Evolutionary conservation across 2,329 filamentous ascomycete genomes (phyloP).

Genomic region (Penicillium sp.): DNA sequence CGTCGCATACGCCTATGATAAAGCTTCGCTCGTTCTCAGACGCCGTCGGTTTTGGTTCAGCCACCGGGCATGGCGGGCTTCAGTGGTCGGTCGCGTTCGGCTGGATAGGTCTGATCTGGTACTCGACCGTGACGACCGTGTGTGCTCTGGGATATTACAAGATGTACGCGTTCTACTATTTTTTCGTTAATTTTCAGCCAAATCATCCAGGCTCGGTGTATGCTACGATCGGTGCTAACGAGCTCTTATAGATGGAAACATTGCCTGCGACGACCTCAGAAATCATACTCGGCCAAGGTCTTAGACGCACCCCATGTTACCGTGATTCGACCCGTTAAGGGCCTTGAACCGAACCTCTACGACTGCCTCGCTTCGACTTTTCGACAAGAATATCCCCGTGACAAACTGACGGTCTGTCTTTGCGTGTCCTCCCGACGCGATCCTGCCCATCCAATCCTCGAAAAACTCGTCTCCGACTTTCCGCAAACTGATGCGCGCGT

Average conservation of each 20-base stretch:
- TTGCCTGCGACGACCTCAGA: slow-evolving; percentile 54
- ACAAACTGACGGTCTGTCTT: slow-evolving; percentile 78
- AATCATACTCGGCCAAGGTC: slow-evolving; percentile 45
- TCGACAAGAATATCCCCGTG: slow-evolving; percentile 75
- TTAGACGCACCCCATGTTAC: slow-evolving; percentile 77
- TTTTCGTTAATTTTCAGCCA: slow-evolving; percentile 6
- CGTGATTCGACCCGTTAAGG: slow-evolving; percentile 90
- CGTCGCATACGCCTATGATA: slow-evolving; percentile 35
- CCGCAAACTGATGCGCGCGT: slow-evolving; percentile 72
- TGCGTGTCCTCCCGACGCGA: slow-evolving; percentile 79
- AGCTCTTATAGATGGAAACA: slow-evolving; percentile 55
- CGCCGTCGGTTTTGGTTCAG: slow-evolving; percentile 28
- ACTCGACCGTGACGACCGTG: slow-evolving; percentile 59
- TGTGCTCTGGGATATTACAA: slow-evolving; percentile 64
- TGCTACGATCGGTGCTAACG: slow-evolving; percentile 13
- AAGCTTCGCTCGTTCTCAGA: slow-evolving; percentile 29
- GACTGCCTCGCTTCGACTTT: slow-evolving; percentile 90
- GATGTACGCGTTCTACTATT: slow-evolving; percentile 54
- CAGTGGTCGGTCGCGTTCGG: slow-evolving; percentile 47
- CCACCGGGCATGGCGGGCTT: slow-evolving; percentile 34
- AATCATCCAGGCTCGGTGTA: neutral
- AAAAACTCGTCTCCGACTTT: slow-evolving; percentile 74
- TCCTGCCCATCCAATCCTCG: slow-evolving; percentile 75
- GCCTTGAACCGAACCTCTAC: slow-evolving; percentile 85
- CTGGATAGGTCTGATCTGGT: slow-evolving; percentile 60